Conservation (phyloP, 345 rosid species). For the Populus tremula region DNA sequence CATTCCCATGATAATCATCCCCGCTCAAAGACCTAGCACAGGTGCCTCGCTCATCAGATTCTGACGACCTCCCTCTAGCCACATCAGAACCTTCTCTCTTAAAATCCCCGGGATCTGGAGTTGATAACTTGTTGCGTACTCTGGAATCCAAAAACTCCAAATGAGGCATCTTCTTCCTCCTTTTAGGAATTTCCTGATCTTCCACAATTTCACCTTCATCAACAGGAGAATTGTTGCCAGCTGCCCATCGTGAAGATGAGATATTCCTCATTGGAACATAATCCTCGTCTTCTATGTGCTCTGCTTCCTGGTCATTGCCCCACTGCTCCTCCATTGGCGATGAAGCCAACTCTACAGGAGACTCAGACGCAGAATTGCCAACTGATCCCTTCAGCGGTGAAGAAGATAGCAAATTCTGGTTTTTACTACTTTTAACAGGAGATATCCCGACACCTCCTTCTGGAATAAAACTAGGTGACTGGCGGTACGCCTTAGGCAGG, state of each 20-base stretch:
- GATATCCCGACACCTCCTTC: slow-evolving; percentile 41
- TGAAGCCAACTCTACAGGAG: slow-evolving; percentile 36
- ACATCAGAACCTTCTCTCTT: slow-evolving; percentile 57
- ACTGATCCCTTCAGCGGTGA: slow-evolving; percentile 27
- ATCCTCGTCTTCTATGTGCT: slow-evolving; percentile 62
- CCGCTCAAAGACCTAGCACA: slow-evolving; percentile 51
- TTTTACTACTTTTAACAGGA: slow-evolving; percentile 34
- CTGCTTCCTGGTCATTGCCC: slow-evolving; percentile 41
- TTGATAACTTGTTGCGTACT: slow-evolving; percentile 41
- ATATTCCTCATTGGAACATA: slow-evolving; percentile 75
- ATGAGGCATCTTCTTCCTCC: slow-evolving; percentile 52
- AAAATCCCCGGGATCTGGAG: slow-evolving; percentile 60
- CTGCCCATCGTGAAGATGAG: slow-evolving; percentile 96
- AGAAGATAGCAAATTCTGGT: slow-evolving; percentile 25
- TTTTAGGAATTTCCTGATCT: slow-evolving; percentile 55
- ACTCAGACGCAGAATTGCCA: slow-evolving; percentile 24
- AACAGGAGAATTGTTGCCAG: slow-evolving; percentile 75
- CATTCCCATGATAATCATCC: slow-evolving; percentile 49
- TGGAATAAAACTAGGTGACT: slow-evolving; percentile 38
- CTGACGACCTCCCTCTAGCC: slow-evolving; percentile 53
- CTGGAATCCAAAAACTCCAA: slow-evolving; percentile 41
- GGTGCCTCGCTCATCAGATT: slow-evolving; percentile 54
- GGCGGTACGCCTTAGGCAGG: slow-evolving; percentile 40
- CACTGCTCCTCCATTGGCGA: slow-evolving; percentile 36
- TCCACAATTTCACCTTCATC: slow-evolving; percentile 88